Evolutionary conservation across 768 basidiomycete genomes (phyloP), one percentile per base, ranked within the genome.

Genomic region (Termitomyces sp.): DNA sequence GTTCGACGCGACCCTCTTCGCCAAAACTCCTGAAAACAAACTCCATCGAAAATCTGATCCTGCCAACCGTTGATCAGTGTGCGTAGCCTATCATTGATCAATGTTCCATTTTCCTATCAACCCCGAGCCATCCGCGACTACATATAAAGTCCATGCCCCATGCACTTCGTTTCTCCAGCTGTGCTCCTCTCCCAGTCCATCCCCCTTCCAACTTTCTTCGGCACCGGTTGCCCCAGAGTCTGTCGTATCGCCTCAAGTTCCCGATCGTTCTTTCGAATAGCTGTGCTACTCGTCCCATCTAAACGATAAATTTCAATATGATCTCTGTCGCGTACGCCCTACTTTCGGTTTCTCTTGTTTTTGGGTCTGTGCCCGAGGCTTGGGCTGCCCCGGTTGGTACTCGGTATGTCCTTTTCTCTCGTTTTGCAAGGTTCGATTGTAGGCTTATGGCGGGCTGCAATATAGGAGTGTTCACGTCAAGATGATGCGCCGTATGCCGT

Each of bases 161-260:
- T 30, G 27, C 45, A 48, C 22, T n/a, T 9, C 13, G 46, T 26
- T 44, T 57, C 63, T 42, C 32, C 53, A 64, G 63, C 61, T 62
- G 63, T 62, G 61, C 64, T 62, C 58, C 58, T 57, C 36, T 27
- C 27, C 51, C 51, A 47, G 53, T 60, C 57, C 53, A 42, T 33
- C 7, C 40, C 56, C 47, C 34, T 26, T 26, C 36, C 48, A 58
- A 51, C 53, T 62, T 61, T 65, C 61, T 62, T 52, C 53, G 64
- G 64, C 59, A 62, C 64, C 61, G 64, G 64, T 61, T 62, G 57
- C 64, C 64, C 55, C 40, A 60, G 64, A 62, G 56, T 58, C 58
- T 39, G 48, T 43, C 24, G 45, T 45, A n/a, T 49, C 54, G 27
- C 45, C 4, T 45, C 50, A 43, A 43, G 24, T 27, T 42, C 20